phyloP scores from a whole-genome alignment of 2,329 filamentous ascomycete genomes.

The Hypoxylon sp. region DNA sequence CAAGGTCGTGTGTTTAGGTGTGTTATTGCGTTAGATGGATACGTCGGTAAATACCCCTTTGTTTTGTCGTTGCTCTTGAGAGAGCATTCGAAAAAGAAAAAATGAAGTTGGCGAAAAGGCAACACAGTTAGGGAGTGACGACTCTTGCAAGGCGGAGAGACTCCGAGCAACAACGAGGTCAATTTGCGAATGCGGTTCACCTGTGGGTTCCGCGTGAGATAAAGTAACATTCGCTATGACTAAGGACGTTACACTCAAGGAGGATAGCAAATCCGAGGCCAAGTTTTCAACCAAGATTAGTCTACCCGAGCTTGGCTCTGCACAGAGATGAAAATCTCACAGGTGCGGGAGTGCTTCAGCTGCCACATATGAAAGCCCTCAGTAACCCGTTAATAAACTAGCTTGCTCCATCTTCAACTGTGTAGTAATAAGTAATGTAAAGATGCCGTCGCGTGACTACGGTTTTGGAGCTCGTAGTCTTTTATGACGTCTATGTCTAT shows the following conservation, averaged over 20 bases:
- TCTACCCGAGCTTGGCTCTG: neutral
- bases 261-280: neutral
- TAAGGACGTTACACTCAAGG: neutral
- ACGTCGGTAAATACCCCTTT: constrained; percentile 32
- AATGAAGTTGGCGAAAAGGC: constrained; percentile 9
- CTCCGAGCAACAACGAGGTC: constrained; percentile 4
- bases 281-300: neutral
- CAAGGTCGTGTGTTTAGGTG: constrained; percentile 2
- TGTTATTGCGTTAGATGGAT: constrained; percentile 15
- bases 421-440: constrained; percentile 5
- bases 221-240: neutral
- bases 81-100: constrained; percentile 5
- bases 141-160: neutral
- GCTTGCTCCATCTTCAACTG: constrained; percentile 10
- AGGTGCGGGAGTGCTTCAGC: neutral
- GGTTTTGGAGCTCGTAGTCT: neutral
- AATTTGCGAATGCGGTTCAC: constrained; percentile 1
- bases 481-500: constrained; percentile 26
- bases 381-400: neutral
- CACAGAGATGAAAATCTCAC: neutral
- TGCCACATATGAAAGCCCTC: neutral
- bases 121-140: neutral
- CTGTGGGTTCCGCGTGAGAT: neutral
- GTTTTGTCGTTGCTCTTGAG: constrained; percentile 7
- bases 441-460: constrained; percentile 14